These are phyloP conservation scores for Colletotrichum kahawae DNA, from an alignment of 2,329 filamentous ascomycete species.

Conservation along the genomic window DNA sequence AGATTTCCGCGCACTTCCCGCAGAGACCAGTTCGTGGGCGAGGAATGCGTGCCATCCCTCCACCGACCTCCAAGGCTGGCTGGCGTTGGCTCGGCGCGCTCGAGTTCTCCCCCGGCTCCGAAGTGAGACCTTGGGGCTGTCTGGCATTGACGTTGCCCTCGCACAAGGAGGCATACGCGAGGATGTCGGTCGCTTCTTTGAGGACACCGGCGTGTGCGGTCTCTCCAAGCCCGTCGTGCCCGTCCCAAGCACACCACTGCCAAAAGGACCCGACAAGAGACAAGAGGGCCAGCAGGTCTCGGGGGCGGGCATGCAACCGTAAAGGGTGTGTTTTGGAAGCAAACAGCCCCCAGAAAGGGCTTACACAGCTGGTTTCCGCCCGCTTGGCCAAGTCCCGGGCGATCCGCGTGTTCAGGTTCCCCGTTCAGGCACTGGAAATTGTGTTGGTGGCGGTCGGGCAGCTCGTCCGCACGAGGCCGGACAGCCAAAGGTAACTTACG, in stretches of 20 bases:
- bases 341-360: neutral
- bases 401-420: neutral
- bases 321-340: neutral
- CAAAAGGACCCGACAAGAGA: neutral
- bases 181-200: neutral
- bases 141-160: neutral
- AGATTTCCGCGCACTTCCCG: neutral
- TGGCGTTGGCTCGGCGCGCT: neutral
- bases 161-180: neutral
- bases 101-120: neutral
- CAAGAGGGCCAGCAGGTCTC: neutral
- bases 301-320: neutral
- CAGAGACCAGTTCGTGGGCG: neutral
- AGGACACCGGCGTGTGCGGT: neutral
- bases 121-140: conserved; percentile 4
- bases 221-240: neutral
- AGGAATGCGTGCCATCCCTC: neutral
- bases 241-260: neutral
- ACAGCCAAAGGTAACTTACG: neutral
- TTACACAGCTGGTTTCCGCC: neutral
- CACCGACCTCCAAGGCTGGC: neutral
- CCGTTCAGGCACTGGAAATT: neutral
- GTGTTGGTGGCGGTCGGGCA: neutral
- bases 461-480: neutral
- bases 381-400: neutral